Evolutionary conservation across 257 asterid species (phyloP), one percentile per base, ranked within the genome.

Genomic region (Lithospermum erythrorhizon): DNA sequence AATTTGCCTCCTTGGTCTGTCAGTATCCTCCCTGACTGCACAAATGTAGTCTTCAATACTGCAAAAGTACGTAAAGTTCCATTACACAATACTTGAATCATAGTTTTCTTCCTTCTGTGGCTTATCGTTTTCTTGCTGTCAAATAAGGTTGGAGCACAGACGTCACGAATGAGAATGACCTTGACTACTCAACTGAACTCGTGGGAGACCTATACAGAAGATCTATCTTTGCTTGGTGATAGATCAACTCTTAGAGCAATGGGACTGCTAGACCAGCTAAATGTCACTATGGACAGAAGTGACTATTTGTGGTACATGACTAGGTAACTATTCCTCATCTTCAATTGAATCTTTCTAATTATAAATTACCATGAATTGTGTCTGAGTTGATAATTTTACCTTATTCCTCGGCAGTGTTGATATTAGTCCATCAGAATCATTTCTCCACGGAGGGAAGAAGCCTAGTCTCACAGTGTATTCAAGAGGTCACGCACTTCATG

Each of bases 11-110:
- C 94, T 63, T 85, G 94, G 94, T 85, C 94, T 4, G 69, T 82
- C 62, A 85, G 94, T 78, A 73, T 85, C 56, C 86, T 85, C 37
- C 94, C 94, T 16, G 87, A 82, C 76, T 85, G 94, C 71, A 72
- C 21, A 57, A 73, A 85, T 27, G 87, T 72, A 6, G 83, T 75
- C 63, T 82, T 78, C 59, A 85, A 85, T 70, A 81, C 94, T 30
- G 90, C 88, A 65, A 73, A 65, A 70, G 94, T 82, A 66, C 56
- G 78, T 23, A 10, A 14, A 60, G 35, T 48, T 10, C 20, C 9
- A 30, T 18, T 53, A 32, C 2, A 1, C 5, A 23, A 20, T 53
- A 6, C 57, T 53, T 11, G 11, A 53, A 9, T 53, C 21, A 10
- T 53, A 2, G 0, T 15, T 20, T 24, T 55, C 59, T 11, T 20